Percentiles rank a stretch among this genome's conserved stretches.
These are phyloP conservation scores for Pyrenochaeta sp. DNA, from an alignment of 2,329 filamentous ascomycete genomes.

Conservation along the genomic window DNA sequence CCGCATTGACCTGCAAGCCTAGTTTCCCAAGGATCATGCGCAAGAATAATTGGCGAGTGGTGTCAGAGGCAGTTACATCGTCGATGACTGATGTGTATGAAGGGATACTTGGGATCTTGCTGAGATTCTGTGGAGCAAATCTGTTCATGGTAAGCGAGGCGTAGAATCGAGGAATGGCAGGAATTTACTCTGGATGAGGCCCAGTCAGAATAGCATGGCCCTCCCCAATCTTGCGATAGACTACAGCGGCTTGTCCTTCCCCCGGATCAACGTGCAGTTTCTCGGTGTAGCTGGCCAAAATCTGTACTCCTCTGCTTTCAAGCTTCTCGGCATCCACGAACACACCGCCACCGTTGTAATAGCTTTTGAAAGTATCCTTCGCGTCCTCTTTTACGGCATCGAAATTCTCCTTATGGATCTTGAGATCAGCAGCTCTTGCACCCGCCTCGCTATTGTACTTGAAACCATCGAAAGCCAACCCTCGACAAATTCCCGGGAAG, in stretches of 20 bases:
- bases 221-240: slow-evolving; percentile 83
- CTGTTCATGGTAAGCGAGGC: slow-evolving; percentile 54
- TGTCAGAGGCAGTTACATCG: slow-evolving; percentile 72
- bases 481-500: slow-evolving; percentile 85
- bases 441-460: slow-evolving; percentile 88
- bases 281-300: slow-evolving; percentile 81
- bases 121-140: slow-evolving; percentile 82
- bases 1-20: slow-evolving; percentile 77
- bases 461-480: slow-evolving; percentile 87
- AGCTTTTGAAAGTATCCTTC: slow-evolving; percentile 72
- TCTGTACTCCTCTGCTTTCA: slow-evolving; percentile 71
- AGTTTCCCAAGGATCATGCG: slow-evolving; percentile 81
- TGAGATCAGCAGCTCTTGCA: slow-evolving; percentile 74
- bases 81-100: slow-evolving; percentile 75
- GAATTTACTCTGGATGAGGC: slow-evolving; percentile 87
- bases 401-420: slow-evolving; percentile 68
- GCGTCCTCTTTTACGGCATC: slow-evolving; percentile 55
- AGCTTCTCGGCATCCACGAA: slow-evolving; percentile 80
- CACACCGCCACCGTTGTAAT: slow-evolving; percentile 94
- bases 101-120: slow-evolving; percentile 69
- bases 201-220: slow-evolving; percentile 83
- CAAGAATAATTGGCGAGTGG: slow-evolving; percentile 74
- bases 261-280: slow-evolving; percentile 79
- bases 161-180: not conserved
- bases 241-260: slow-evolving; percentile 75